Evolutionary conservation across 352 stramenopile species (phyloP).

Genomic region (Pythium sp.): DNA sequence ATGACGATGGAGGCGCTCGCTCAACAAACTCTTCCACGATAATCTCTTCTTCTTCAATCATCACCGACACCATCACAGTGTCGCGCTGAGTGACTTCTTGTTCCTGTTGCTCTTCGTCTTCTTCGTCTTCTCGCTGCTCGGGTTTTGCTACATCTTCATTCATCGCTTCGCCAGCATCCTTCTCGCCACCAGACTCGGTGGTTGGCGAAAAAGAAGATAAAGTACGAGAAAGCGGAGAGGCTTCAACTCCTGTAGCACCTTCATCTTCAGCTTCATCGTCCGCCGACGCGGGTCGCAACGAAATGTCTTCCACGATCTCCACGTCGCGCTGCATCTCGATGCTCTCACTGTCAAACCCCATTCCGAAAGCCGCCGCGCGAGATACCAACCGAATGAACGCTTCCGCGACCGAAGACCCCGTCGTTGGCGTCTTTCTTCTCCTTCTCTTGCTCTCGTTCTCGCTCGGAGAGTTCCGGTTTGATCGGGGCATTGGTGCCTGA

Average conservation of each 20-base stretch:
- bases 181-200: not conserved
- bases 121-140: not conserved
- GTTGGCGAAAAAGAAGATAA: not conserved
- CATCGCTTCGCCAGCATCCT: not conserved
- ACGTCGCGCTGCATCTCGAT: not conserved
- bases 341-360: not conserved
- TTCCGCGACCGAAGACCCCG: not conserved
- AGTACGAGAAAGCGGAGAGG: not conserved
- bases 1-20: not conserved
- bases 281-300: not conserved
- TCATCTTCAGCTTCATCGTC: not conserved
- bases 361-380: constrained; percentile 2
- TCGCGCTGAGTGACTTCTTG: not conserved
- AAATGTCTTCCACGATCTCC: constrained; percentile 8
- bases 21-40: not conserved
- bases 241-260: not conserved
- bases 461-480: not conserved
- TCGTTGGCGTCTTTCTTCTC: not conserved
- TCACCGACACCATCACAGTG: not conserved
- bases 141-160: not conserved
- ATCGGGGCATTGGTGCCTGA: not conserved
- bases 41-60: not conserved
- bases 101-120: not conserved
- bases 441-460: not conserved
- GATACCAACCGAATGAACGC: constrained; percentile 1